phyloP scores from a whole-genome alignment of 2,329 filamentous ascomycete genomes.

The Juglanconis oblonga region DNA sequence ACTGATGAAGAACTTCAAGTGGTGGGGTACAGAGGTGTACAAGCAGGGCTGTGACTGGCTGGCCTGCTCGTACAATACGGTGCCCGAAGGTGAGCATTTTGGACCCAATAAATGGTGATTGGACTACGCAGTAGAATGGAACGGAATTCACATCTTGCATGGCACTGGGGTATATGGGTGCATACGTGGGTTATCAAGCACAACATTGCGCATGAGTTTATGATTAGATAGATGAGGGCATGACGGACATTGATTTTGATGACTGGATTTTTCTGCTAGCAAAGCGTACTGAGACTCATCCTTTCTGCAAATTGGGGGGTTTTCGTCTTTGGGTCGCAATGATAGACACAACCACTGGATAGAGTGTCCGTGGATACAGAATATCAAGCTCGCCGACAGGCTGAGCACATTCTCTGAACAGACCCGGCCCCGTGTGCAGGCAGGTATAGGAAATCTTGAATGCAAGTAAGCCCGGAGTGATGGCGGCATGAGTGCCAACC shows the following conservation, averaged over 20 bases:
- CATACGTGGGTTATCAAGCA: not conserved
- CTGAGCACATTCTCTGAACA: not conserved
- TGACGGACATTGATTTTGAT: not conserved
- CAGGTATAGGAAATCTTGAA: no score
- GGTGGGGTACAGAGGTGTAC: constrained; percentile 88
- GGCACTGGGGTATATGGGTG: not conserved
- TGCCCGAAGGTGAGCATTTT: constrained; percentile 63
- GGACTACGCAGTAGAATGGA: not conserved
- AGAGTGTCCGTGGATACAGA: not conserved
- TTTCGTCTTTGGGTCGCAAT: not conserved
- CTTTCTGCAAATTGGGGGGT: not conserved
- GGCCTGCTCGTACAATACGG: constrained; percentile 67
- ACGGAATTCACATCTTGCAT: not conserved
- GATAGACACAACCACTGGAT: constrained; percentile 1
- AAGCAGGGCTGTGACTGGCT: constrained; percentile 84
- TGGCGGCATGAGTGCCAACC: no score
- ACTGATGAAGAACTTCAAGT: constrained; percentile 68
- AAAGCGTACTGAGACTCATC: not conserved
- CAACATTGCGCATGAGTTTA: constrained; percentile 1
- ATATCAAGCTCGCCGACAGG: not conserved
- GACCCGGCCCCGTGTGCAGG: no score
- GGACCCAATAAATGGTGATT: constrained; percentile 59
- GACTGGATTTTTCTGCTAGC: not conserved
- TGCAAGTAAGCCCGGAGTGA: no score
- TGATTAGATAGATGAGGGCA: constrained; percentile 1